These are phyloP conservation scores for Zygotorulaspora florentina DNA, from an alignment of 805 yeast species.

Conservation along the genomic window DNA sequence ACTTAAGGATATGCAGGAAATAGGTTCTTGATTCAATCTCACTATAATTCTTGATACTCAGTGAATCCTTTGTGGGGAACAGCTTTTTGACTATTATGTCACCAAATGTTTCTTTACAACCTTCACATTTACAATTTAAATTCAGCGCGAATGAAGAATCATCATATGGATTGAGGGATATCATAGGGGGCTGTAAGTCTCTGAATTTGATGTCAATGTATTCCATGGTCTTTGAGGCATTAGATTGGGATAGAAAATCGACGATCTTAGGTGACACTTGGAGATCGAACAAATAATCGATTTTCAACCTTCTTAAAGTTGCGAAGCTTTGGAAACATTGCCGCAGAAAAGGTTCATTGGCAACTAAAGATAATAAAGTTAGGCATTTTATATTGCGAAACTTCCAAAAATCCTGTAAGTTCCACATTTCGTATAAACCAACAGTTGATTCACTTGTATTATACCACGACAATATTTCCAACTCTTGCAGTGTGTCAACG, in stretches of 20 bases:
- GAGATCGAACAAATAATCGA: conserved; percentile 34
- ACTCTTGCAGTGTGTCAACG: conserved; percentile 22
- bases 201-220: conserved; percentile 35
- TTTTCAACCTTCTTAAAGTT: conserved; percentile 30
- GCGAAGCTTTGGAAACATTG: conserved; percentile 25
- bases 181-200: conserved; percentile 20
- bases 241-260: conserved; percentile 23
- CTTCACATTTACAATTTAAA: conserved; percentile 26
- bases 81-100: conserved; percentile 31
- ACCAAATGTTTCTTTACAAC: conserved; percentile 25
- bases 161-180: conserved; percentile 22
- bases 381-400: conserved; percentile 33
- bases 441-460: conserved; percentile 22
- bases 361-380: conserved; percentile 33
- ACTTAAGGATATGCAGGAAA: conserved; percentile 28
- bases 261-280: conserved; percentile 19
- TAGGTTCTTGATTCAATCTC: conserved; percentile 31
- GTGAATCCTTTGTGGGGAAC: conserved; percentile 28
- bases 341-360: conserved; percentile 24
- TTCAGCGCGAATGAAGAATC: conserved; percentile 19
- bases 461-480: conserved; percentile 40
- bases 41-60: conserved; percentile 17
- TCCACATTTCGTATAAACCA: conserved; percentile 25
- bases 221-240: conserved; percentile 25
- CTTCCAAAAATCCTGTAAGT: conserved; percentile 28